Base-by-base conservation (phyloP, 495 filamentous ascomycete species). In the Hypoxylon fragiforme region DNA sequence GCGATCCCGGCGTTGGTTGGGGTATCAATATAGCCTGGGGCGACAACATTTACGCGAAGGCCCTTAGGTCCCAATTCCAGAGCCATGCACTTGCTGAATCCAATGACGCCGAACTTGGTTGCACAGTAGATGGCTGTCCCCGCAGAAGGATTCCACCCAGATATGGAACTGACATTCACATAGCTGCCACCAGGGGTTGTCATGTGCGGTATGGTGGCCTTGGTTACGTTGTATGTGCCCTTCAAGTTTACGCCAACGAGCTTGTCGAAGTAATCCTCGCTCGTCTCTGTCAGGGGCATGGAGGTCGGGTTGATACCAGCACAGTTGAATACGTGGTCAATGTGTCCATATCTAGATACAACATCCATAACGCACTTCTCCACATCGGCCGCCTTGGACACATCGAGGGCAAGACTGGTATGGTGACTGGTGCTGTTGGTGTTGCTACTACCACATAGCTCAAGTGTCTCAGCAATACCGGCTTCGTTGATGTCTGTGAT, bases 11-110 rank as follows among this genome's bases (percentile, higher is more conserved):
- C 54, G n/a, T 63, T 63, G 6, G 54, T 54, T 1, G 60, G 60
- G 2, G 60, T 63, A 18, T 70, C 61, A 21, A 72, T 67, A 32
- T 63, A 76, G 12, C 79, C 81, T 16, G 81, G 79, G 9, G 77
- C 74, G 24, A 85, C 71, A 11, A 77, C 71, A 58, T 85, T 85
- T 1, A 75, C 73, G 7, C 79, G 68, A 16, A 83, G 75, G 8
- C 79, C 78, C 35, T 71, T 70, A 3, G 71, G 63, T 0, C 78
- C 81, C 35, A 83, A 62, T 45, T 83, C 81, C 46, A 81, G 60
- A 11, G 80, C 81, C 57, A 84, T 72, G 49, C 73, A 73, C 54
- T 82, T 82, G 3, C 75, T 75, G 54, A 84, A 77, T 4, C 80
- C 80, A 19, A 80, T 74, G 3, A 83, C 67, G 4, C 67, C 81